These are phyloP conservation scores for Geosmithia morbida DNA, from an alignment of 2,329 filamentous ascomycete species.

Conservation along the genomic window DNA sequence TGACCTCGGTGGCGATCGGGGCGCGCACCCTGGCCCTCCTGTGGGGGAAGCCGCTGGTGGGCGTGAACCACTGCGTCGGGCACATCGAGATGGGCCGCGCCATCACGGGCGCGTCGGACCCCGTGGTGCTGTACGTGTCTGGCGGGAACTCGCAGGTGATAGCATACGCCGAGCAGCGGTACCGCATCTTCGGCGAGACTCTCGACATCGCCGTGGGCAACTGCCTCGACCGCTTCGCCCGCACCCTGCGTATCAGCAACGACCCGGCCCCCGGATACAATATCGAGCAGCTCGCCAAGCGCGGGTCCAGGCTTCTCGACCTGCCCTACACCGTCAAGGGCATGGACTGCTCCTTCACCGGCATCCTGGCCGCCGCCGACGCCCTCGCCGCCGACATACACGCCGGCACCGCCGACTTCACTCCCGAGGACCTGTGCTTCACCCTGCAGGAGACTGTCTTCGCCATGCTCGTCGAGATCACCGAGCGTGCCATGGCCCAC, in stretches of 20 bases:
- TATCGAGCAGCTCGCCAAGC: constrained; percentile 81
- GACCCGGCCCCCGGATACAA: constrained; percentile 96
- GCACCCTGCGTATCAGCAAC: constrained; percentile 82
- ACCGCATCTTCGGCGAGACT: constrained; percentile 95
- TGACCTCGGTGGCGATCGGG: constrained; percentile 74
- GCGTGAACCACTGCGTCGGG: constrained; percentile 95
- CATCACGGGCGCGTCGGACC: constrained; percentile 82
- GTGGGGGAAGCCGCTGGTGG: constrained; percentile 80
- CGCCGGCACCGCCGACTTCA: constrained; percentile 41
- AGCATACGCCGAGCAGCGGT: constrained; percentile 84
- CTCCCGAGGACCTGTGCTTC: constrained; percentile 79
- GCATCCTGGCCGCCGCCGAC: constrained; percentile 76
- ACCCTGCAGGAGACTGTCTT: constrained; percentile 90
- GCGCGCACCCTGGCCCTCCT: constrained; percentile 70
- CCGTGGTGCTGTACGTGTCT: constrained; percentile 88
- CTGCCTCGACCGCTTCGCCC: constrained; percentile 89
- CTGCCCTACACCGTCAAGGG: constrained; percentile 94
- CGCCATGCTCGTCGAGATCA: constrained; percentile 97
- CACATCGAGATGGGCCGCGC: constrained; percentile 97
- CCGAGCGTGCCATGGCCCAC: constrained; percentile 95
- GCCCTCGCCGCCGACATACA: constrained; percentile 57
- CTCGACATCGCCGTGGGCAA: constrained; percentile 97
- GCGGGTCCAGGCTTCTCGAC: constrained; percentile 62
- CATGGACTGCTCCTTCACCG: constrained; percentile 96
- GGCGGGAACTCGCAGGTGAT: constrained; percentile 98